Base-by-base conservation (phyloP, 1,284 basidiomycete species). In the Somion occarium region DNA sequence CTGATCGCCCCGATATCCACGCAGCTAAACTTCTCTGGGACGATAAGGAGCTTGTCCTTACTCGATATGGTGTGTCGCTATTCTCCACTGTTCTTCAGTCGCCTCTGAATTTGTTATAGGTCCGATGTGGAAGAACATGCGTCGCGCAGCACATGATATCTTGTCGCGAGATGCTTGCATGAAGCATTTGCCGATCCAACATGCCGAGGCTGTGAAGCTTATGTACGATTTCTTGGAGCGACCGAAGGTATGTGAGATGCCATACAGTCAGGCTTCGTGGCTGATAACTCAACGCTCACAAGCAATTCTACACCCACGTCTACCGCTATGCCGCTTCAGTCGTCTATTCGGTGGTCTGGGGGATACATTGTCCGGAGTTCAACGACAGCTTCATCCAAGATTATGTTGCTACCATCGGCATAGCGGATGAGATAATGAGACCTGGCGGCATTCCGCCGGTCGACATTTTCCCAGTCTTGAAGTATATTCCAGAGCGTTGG, bases 401-500 rank as follows among this genome's bases (percentile, higher is more conserved):
- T 23, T 66, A 64, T 44, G 61, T 59, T 39, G 47, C 15, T 9
- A 15, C 38, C 13, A 24, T 38, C 18, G 24, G 38, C 42, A 43
- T 34, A 18, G 34, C 13, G 49, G 27, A 30, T 18, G 13, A 25
- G 9, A 7, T 50, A 18, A 18, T 44, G 20, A 25, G 27, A 34
- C 63, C 64, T 9, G 65, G 64, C 49, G 54, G 59, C 23, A 56
- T 59, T 18, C 64, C 68, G 24, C 63, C 63, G 13, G 47, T 66
- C n/a, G n/a, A n/a, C n/a, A n/a, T n/a, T n/a, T n/a, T n/a, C n/a
- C n/a, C n/a, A n/a, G n/a, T n/a, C n/a, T n/a, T n/a, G n/a, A n/a
- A n/a, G n/a, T n/a, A n/a, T n/a, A n/a, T n/a, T n/a, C n/a, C n/a
- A n/a, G n/a, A 62, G 44, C 26, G 57, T 7, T 60, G 59, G 54